Evolutionary conservation across 495 filamentous ascomycete species (phyloP).

Genomic region (Lentithecium fluviatile): DNA sequence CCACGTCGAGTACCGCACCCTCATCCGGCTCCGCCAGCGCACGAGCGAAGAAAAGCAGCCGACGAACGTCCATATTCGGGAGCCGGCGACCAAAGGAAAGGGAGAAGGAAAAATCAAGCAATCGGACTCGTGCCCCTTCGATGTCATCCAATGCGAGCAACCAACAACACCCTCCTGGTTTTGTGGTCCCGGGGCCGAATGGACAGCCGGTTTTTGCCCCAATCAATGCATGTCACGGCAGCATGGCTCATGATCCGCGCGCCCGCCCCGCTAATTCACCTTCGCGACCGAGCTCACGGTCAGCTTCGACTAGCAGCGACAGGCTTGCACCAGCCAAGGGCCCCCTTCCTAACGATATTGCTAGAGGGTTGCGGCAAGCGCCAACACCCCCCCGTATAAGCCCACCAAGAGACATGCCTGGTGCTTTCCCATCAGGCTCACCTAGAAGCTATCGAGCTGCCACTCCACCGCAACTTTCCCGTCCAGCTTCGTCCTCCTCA

Average conservation of each 20-base stretch:
- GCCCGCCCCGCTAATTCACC: constrained; percentile 23
- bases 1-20: constrained; percentile 3
- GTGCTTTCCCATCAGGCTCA: constrained; percentile 31
- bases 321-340: background rate
- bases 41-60: constrained; percentile 19
- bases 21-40: constrained; percentile 13
- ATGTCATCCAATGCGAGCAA: constrained; percentile 11
- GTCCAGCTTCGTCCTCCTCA: constrained; percentile 40
- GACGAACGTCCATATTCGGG: constrained; percentile 17
- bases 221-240: constrained; percentile 31
- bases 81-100: constrained; percentile 19
- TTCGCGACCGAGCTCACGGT: constrained; percentile 36
- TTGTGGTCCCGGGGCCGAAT: constrained; percentile 40
- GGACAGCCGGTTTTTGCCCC: constrained; percentile 39
- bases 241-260: constrained; percentile 14
- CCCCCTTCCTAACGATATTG: background rate
- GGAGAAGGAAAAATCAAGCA: constrained; percentile 21
- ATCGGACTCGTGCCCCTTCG: constrained; percentile 26
- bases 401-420: constrained; percentile 31
- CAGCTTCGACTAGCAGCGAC: constrained; percentile 36
- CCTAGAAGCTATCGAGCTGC: constrained; percentile 29
- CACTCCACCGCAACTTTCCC: constrained; percentile 23
- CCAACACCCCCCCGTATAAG: constrained; percentile 31
- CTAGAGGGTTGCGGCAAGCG: constrained; percentile 23
- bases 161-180: constrained; percentile 32